phyloP scores from a whole-genome alignment of 805 yeast species.

The Pichia nanzhaoensis region DNA sequence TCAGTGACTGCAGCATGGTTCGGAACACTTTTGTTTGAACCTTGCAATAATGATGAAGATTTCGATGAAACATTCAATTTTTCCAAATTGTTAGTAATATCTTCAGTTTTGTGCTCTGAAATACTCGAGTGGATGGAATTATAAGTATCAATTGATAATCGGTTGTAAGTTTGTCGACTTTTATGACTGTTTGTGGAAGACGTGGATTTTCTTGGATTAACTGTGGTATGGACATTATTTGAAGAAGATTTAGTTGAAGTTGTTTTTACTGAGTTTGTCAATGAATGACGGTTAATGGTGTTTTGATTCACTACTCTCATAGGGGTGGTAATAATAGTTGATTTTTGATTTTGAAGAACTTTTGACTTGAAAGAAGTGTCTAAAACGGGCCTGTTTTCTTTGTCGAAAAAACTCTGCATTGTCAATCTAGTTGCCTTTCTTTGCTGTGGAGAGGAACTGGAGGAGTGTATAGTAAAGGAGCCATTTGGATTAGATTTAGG shows the following conservation, averaged over 20 bases:
- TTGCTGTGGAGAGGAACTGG: neutral
- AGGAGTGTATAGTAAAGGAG: too few relatives aligned
- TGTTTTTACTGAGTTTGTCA: neutral
- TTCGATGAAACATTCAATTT: neutral
- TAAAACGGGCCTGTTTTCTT: slow-evolving; percentile 4
- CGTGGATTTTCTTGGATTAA: neutral
- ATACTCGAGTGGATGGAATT: slow-evolving; percentile 5
- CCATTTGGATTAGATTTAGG: too few relatives aligned
- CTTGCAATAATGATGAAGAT: neutral
- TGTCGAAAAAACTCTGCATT: slow-evolving; percentile 11
- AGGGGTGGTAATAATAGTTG: neutral
- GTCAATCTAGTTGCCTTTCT: neutral
- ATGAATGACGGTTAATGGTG: neutral
- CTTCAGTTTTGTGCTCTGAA: neutral
- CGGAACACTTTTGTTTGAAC: too few relatives aligned
- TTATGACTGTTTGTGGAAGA: neutral
- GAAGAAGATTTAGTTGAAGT: neutral
- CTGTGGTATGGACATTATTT: too few relatives aligned
- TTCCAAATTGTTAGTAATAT: neutral
- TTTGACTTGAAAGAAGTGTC: neutral
- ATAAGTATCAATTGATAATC: slow-evolving; percentile 4
- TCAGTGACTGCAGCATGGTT: neutral
- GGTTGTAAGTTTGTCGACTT: neutral
- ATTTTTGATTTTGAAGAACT: neutral
- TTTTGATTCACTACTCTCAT: neutral